Evolutionary conservation across 2,329 filamentous ascomycete species (phyloP).

Genomic region (Diaporthe ampelina): DNA sequence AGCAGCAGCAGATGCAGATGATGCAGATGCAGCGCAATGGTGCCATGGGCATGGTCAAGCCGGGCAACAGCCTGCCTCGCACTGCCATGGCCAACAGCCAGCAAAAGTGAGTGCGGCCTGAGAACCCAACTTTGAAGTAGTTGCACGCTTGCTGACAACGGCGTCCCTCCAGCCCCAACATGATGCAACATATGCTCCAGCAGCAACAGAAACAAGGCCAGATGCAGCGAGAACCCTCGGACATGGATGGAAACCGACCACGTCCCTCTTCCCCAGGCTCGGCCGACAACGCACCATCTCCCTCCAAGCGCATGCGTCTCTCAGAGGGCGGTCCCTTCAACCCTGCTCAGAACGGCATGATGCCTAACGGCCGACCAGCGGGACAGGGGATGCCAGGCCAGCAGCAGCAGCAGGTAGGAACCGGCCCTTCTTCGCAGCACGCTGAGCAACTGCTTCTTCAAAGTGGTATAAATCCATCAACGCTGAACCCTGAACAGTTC

Average conservation of each 20-base stretch:
- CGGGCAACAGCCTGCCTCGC: slow-evolving; percentile 75
- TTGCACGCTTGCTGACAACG: slow-evolving; percentile 20
- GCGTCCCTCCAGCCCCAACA: slow-evolving; percentile 68
- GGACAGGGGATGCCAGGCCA: slow-evolving; percentile 79
- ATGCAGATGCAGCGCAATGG: slow-evolving; percentile 76
- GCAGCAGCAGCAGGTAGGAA: slow-evolving; percentile 67
- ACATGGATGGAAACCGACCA: slow-evolving; percentile 86
- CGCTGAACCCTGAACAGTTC: slow-evolving; percentile 83
- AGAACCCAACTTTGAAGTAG: background rate
- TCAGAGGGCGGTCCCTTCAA: slow-evolving; percentile 81
- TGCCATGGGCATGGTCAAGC: slow-evolving; percentile 70
- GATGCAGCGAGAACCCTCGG: slow-evolving; percentile 90
- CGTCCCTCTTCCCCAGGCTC: slow-evolving; percentile 86
- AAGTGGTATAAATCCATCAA: slow-evolving; percentile 82
- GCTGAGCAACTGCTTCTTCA: slow-evolving; percentile 68
- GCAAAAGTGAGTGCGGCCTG: slow-evolving; percentile 69
- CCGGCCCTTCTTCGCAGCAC: slow-evolving; percentile 62
- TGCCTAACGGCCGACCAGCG: slow-evolving; percentile 79
- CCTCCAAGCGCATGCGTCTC: slow-evolving; percentile 89
- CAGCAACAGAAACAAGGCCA: slow-evolving; percentile 76
- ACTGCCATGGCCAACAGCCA: slow-evolving; percentile 85
- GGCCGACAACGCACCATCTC: slow-evolving; percentile 90
- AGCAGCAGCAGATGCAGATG: slow-evolving; percentile 73
- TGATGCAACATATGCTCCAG: slow-evolving; percentile 76
- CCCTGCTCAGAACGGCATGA: slow-evolving; percentile 78